A percentile compares a stretch with the other conserved stretches of the same genome.
Conservation (phyloP, 1,284 basidiomycete species). For the Kalmanozyma brasiliensis region DNA sequence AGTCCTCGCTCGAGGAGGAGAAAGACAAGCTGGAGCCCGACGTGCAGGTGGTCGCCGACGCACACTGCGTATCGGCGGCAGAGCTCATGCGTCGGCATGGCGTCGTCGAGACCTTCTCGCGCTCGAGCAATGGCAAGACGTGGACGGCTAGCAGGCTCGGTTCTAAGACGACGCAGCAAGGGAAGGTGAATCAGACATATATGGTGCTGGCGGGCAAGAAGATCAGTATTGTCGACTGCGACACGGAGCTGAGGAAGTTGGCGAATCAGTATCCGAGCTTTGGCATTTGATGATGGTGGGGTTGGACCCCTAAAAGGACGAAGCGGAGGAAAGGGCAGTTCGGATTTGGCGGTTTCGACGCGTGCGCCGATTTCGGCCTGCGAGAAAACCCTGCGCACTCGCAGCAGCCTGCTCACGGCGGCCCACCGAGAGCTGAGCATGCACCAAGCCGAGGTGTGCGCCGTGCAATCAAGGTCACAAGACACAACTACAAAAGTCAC, state of each 20-base stretch:
- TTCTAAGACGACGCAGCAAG: neutral
- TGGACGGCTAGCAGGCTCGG: slow-evolving; percentile 36
- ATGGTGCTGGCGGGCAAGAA: slow-evolving; percentile 48
- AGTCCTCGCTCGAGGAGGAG: slow-evolving; percentile 21
- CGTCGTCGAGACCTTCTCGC: slow-evolving; percentile 45
- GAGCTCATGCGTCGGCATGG: slow-evolving; percentile 34
- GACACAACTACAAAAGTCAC: neutral
- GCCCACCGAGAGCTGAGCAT: too few relatives aligned
- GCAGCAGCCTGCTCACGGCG: neutral
- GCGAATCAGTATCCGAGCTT: slow-evolving; percentile 48
- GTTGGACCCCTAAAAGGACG: slow-evolving; percentile 17
- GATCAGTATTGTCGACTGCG: slow-evolving; percentile 49
- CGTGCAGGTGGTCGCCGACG: slow-evolving; percentile 28
- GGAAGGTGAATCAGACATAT: slow-evolving; percentile 35
- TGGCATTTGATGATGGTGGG: slow-evolving; percentile 30
- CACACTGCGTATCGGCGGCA: slow-evolving; percentile 40
- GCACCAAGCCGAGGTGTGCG: too few relatives aligned
- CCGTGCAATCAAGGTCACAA: too few relatives aligned
- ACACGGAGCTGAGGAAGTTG: slow-evolving; percentile 37
- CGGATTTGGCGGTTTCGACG: slow-evolving; percentile 34
- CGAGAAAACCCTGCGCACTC: neutral
- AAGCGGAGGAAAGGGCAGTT: slow-evolving; percentile 25
- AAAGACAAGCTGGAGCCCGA: slow-evolving; percentile 25
- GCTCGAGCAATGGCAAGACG: slow-evolving; percentile 44
- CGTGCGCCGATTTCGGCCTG: too few relatives aligned